Base-by-base conservation (phyloP, 2,329 filamentous ascomycete species). In the Pleomassaria siparia region DNA sequence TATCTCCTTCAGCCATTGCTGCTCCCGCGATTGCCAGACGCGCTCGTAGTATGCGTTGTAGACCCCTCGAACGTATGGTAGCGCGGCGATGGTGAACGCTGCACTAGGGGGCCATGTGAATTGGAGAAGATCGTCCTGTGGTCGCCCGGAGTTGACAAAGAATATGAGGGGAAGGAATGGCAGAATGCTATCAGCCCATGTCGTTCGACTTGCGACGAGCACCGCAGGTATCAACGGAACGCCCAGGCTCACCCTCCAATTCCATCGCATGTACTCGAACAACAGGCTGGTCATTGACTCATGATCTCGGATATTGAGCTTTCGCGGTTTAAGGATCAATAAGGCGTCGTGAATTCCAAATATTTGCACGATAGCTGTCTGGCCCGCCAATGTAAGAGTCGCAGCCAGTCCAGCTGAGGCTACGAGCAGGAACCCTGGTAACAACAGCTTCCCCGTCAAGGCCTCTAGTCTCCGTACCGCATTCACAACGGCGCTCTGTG, bases 401-500 rank as follows among this genome's bases (percentile, higher is more conserved):
- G 68, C 63, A 43, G 67, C 72, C n/a, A 70, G 56, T 1, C 67
- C 67, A 1, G 78, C 75, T 30, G 80, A 79, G 10, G 77, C 70
- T 18, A 77, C 70, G 16, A 82, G 65, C 13, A 87, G 78, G 36
- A 84, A 80, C 2, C 85, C 77, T 4, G 94, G 82, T 4, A 91
- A 68, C 18, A 87, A 76, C 10, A 89, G 76, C 26, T 68, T 79
- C 54, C 72, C 82, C 65, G 76, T 84, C 69, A 73, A 64, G 29
- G 76, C 73, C 59, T 86, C 80, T 9, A 88, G 54, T 13, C 74
- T 68, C 42, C 87, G 82, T 51, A 85, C 80, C 0, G 85, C 61
- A 44, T 86, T 81, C 22, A 97, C 83, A 18, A 94, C 72, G 18
- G 82, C 75, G 63, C 91, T 91, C 61, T 80, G 82, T 12, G 88